A percentile compares a stretch with the other conserved stretches of the same genome.
Evolutionary conservation across 2,329 filamentous ascomycete species (phyloP).

Genomic region (Botrytis fragariae): DNA sequence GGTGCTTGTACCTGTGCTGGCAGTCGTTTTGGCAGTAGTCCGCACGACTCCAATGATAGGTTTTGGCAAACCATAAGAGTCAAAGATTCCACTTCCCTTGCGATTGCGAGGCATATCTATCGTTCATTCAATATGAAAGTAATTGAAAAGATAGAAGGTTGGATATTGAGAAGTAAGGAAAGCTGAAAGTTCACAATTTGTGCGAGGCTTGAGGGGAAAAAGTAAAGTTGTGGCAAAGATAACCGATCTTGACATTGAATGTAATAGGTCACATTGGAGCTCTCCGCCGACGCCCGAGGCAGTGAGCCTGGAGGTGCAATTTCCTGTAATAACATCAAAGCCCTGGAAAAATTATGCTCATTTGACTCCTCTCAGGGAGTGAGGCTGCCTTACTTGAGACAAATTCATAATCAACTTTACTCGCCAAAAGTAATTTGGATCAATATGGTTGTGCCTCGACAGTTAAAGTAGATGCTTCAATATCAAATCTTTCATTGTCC

Average conservation of each 20-base stretch:
- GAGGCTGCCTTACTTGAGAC: not conserved
- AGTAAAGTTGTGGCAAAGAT: slow-evolving; percentile 9
- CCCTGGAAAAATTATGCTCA: not conserved
- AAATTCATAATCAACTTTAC: not conserved
- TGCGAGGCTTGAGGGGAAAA: slow-evolving; percentile 11
- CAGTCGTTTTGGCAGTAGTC: not conserved
- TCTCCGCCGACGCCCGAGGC: not conserved
- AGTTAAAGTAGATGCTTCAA: not conserved
- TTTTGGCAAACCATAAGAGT: slow-evolving; percentile 1
- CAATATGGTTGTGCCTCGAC: not conserved
- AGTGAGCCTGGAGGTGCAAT: not conserved
- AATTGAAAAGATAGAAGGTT: not conserved
- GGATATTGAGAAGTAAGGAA: slow-evolving; percentile 12
- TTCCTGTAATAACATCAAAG: not conserved
- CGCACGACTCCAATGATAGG: not conserved
- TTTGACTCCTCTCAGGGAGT: not conserved
- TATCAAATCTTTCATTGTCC: not conserved
- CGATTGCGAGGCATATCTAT: slow-evolving; percentile 5
- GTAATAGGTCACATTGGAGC: slow-evolving; percentile 7
- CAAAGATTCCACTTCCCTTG: not conserved
- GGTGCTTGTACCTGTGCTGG: not conserved
- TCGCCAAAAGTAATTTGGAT: not conserved
- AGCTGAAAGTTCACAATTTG: slow-evolving; percentile 8
- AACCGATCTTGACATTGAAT: not conserved
- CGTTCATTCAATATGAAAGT: not conserved